Percentiles rank a stretch among this genome's conserved stretches.
These are phyloP conservation scores for Penicillium sp. DNA, from an alignment of 2,329 filamentous ascomycete species.

Conservation along the genomic window DNA sequence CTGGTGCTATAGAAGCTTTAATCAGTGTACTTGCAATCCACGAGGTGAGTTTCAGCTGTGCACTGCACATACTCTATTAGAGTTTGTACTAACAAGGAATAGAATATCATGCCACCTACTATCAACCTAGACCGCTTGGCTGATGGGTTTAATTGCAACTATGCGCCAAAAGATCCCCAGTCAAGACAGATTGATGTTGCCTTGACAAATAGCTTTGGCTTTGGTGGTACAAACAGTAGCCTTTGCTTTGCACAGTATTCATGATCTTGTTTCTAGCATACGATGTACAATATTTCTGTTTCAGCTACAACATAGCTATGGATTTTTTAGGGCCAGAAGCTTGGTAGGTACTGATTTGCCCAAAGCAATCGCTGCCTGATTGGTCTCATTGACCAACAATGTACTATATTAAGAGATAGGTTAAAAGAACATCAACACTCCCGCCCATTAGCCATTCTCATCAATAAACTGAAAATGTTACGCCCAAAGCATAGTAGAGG, in stretches of 20 bases:
- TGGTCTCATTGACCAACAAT: not conserved
- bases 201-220: constrained; percentile 94
- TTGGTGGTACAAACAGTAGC: constrained; percentile 92
- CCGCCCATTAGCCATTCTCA: not conserved
- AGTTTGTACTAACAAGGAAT: constrained; percentile 1
- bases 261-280: constrained; percentile 7
- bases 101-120: constrained; percentile 82
- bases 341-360: not conserved
- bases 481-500: not conserved
- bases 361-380: not conserved
- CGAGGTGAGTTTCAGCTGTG: constrained; percentile 57
- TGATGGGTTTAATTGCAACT: constrained; percentile 74
- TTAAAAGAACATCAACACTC: not conserved
- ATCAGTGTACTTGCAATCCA: constrained; percentile 77
- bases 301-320: not conserved
- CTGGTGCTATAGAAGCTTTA: constrained; percentile 84
- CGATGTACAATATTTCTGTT: constrained; percentile 8
- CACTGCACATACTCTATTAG: not conserved
- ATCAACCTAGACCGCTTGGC: constrained; percentile 72
- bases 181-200: constrained; percentile 68
- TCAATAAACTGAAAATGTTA: not conserved
- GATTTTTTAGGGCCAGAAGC: not conserved
- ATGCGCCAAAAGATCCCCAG: constrained; percentile 72
- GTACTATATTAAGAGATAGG: not conserved
- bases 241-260: constrained; percentile 63